Conservation (phyloP, 768 basidiomycete species). For the Lyophyllum shimeji region DNA sequence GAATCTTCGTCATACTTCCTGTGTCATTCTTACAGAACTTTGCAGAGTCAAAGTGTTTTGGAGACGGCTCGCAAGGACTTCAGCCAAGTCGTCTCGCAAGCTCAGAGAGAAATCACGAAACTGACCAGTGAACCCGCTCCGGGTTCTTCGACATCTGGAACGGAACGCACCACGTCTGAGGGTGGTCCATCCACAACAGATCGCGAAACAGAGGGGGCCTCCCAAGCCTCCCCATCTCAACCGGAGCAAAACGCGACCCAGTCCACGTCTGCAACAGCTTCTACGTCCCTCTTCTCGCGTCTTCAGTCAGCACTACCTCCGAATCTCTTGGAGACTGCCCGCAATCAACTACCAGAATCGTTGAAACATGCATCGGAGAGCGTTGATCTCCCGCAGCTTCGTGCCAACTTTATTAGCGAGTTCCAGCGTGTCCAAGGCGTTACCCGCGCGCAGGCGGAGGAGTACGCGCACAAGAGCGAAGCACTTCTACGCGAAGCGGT, state of each 20-base stretch:
- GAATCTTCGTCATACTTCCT: background rate
- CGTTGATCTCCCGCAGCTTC: conserved; percentile 69
- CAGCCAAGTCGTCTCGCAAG: conserved; percentile 70
- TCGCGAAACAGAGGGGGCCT: conserved; percentile 11
- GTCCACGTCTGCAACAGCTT: conserved; percentile 20
- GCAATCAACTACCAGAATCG: conserved; percentile 66
- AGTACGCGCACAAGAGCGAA: conserved; percentile 79
- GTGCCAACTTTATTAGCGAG: conserved; percentile 60
- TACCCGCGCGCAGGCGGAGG: conserved; percentile 76
- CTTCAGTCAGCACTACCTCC: conserved; percentile 76
- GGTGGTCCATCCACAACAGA: conserved; percentile 6
- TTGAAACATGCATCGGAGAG: conserved; percentile 60
- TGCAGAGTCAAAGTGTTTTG: conserved; percentile 55
- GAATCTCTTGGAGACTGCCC: conserved; percentile 66
- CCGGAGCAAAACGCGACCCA: conserved; percentile 10
- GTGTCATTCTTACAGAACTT: background rate
- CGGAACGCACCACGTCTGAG: conserved; percentile 14
- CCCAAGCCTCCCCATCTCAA: conserved; percentile 11
- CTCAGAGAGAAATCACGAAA: conserved; percentile 74
- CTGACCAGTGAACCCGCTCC: conserved; percentile 36
- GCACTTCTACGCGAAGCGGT: conserved; percentile 63
- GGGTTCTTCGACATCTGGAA: conserved; percentile 19
- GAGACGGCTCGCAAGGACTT: conserved; percentile 74
- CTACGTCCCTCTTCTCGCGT: conserved; percentile 55
- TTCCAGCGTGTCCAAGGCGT: conserved; percentile 76